These are phyloP conservation scores for Ananas comosus DNA, from an alignment of 176 grass and related monocot species.

Conservation along the genomic window DNA sequence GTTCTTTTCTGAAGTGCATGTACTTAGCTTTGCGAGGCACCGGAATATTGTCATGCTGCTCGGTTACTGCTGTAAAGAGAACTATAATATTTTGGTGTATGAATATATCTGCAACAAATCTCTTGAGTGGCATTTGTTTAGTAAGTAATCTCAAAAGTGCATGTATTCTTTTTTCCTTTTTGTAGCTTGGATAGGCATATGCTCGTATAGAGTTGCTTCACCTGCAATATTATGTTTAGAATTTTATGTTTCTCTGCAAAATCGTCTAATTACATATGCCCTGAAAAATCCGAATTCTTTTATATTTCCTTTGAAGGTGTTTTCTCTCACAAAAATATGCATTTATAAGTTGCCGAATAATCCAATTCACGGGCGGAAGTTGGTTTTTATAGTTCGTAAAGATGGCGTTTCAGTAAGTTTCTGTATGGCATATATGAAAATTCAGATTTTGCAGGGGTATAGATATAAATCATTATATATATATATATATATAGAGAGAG, in stretches of 20 bases:
- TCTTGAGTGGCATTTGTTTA: slow-evolving; percentile 65
- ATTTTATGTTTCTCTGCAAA: neutral
- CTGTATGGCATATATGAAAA: too few species aligned
- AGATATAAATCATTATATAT: too few species aligned
- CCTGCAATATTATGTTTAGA: too few species aligned
- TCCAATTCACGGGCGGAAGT: too few species aligned
- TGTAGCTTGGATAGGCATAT: neutral
- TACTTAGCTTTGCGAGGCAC: slow-evolving; percentile 70
- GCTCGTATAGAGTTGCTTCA: neutral
- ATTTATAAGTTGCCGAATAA: too few species aligned
- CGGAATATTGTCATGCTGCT: slow-evolving; percentile 68
- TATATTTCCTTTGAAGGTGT: too few species aligned
- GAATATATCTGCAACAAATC: slow-evolving; percentile 81
- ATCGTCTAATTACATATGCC: too few species aligned
- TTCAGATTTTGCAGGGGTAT: too few species aligned
- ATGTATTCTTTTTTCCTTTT: neutral
- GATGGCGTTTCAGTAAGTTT: too few species aligned
- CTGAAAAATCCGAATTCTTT: too few species aligned
- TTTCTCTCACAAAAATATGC: neutral
- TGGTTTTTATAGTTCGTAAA: too few species aligned
- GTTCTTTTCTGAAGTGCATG: slow-evolving; percentile 72
- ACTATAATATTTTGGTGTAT: slow-evolving; percentile 59
- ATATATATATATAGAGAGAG: too few species aligned
- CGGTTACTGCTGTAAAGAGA: slow-evolving; percentile 79
- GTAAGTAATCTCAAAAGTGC: slow-evolving; percentile 18